Evolutionary conservation across 129 eudicot species (phyloP), one percentile per base, ranked within the genome.

Genomic region (Flaveria trinervia): DNA sequence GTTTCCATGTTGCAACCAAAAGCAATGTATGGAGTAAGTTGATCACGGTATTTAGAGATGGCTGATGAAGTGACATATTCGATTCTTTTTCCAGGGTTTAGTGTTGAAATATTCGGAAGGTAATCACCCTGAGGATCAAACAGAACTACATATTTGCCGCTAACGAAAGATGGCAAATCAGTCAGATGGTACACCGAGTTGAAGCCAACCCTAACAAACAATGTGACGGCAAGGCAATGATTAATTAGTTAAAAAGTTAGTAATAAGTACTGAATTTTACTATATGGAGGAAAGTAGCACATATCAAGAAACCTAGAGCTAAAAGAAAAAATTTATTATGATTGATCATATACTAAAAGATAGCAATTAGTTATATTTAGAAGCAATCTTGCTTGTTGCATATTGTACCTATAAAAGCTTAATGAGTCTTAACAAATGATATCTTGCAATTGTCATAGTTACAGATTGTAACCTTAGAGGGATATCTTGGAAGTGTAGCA

Each of bases 151-250:
- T 94, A 87, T 74, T 91, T 91, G 36, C 89, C 99, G 81, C 99
- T 94, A 70, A 94, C 96, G 79, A 94, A 94, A 72, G 99, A 94
- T 75, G 99, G 99, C 84, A 94, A 77, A 77, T 94, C 99, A 33
- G 99, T 94, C 68, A 94, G 82, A 82, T 94, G 97, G 84, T 94
- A 94, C 81, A 94, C 99, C 65, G 99, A 94, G 84, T 94, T 94
- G 90, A 94, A 94, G 80, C 99, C 99, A 80, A 94, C 97, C 94
- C 99, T 94, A 65, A 60, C 43, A 62, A 77, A 84, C 16, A 73
- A 43, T 64, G 26, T 48, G 72, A 82, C 45, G 62, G 51, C 50
- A 64, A 79, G 72, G 74, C 54, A 26, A 76, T 15, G 16, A 18
- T 73, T 43, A 81, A 59, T 56, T 49, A 72, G 51, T 70, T 30